Evolutionary conservation across 2,329 filamentous ascomycete genomes (phyloP).

Genomic region (Talaromyces albobiverticillius): DNA sequence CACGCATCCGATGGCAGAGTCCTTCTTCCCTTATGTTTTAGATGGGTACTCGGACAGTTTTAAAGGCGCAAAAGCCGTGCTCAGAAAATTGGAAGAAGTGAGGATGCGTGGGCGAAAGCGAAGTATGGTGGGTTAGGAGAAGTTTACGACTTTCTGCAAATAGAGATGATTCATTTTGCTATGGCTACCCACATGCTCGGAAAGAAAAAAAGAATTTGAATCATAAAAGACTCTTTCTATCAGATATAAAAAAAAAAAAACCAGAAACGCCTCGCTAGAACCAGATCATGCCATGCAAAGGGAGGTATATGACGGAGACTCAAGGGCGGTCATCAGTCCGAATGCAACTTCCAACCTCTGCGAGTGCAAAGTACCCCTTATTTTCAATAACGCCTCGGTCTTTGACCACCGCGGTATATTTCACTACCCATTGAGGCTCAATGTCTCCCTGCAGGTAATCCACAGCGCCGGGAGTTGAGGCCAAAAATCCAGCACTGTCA

Average conservation of each 20-base stretch:
- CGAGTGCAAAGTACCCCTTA: constrained; percentile 93
- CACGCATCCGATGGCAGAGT: constrained; percentile 84
- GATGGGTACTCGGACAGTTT: constrained; percentile 70
- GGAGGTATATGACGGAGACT: neutral
- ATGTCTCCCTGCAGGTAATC: constrained; percentile 71
- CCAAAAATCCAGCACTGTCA: constrained; percentile 66
- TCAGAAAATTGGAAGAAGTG: constrained; percentile 86
- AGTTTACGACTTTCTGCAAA: neutral
- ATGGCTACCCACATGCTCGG: constrained; percentile 1
- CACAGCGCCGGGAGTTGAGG: constrained; percentile 52
- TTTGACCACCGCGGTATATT: constrained; percentile 93
- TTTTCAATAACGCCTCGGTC: constrained; percentile 95
- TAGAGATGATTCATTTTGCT: constrained; percentile 14
- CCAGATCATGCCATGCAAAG: neutral
- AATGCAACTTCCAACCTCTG: constrained; percentile 60
- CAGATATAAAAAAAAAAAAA: neutral
- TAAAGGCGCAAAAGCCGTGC: constrained; percentile 69
- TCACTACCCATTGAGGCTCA: constrained; percentile 88
- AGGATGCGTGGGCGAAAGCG: constrained; percentile 91
- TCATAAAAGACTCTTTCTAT: neutral
- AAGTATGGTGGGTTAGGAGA: constrained; percentile 84
- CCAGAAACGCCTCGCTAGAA: constrained; percentile 11
- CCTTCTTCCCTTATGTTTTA: constrained; percentile 66
- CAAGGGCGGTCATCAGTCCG: constrained; percentile 7
- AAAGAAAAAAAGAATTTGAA: neutral